Base-by-base conservation (phyloP, 495 filamentous ascomycete genomes). In the Penicillium canescens region DNA sequence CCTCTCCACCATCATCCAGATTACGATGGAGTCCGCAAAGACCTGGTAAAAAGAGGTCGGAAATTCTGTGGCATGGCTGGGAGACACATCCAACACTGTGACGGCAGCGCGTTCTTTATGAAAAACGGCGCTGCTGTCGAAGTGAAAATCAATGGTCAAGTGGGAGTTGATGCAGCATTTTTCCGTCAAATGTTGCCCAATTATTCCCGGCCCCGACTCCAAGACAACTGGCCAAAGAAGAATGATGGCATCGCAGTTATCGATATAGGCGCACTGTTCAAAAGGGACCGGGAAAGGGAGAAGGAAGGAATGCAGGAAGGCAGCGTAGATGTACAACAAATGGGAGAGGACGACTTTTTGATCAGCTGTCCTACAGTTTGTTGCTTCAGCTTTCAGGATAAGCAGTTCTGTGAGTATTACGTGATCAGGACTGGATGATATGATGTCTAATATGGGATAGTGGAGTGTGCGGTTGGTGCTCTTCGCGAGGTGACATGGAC, bases 401-500 rank as follows among this genome's bases (percentile, higher is more conserved):
- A 70, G 43, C 52, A 63, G 18, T 70, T 52, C 42, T 54, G 55
- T 70, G 60, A 46, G 39, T 57, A 6, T 50, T 1, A 53, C 14
- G n/a, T n/a, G n/a, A n/a, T n/a, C n/a, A n/a, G n/a, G 35, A 50
- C 31, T 28, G 24, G 45, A 46, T 35, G 6, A 16, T 45, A 54
- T 38, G 46, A 41, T 14, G 23, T 35, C 46, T 41, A 14, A 31
- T 59, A 58, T 52, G 12, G 33, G 49, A 57, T 46, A 68, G 66
- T 68, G 54, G 67, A 70, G 35, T 69, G 65, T 34, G 64, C 59
- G 45, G 59, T 74, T 21, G 63, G 61, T 58, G 47, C 42, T 54
- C 48, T 74, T 39, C 48, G 38, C 12, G 67, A 72, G 52, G 61
- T 72, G 45, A 41, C 55, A 6, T 72, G 57, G 64, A 55, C 46